Evolutionary conservation across 164 flowering plant genomes (phyloP).

Genomic region (Chimonanthus praecox): DNA sequence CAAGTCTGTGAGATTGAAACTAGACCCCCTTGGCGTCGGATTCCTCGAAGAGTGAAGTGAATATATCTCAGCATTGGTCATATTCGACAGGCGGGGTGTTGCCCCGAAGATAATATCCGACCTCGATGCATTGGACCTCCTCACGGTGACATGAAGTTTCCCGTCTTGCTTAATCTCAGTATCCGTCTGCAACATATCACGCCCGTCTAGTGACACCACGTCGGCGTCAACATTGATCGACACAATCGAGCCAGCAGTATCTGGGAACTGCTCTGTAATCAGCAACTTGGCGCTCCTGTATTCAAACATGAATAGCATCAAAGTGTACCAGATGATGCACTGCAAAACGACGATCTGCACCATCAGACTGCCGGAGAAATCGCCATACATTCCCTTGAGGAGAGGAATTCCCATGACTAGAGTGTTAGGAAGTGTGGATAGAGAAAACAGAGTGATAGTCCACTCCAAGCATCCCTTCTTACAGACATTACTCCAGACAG

Average conservation of each 20-base stretch:
- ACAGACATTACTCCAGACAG: slow-evolving; percentile 52
- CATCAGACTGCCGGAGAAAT: slow-evolving; percentile 55
- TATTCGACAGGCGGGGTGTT: slow-evolving; percentile 78
- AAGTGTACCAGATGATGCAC: slow-evolving; percentile 87
- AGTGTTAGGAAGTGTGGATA: slow-evolving; percentile 84
- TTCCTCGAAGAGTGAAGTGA: slow-evolving; percentile 76
- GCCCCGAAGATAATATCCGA: slow-evolving; percentile 64
- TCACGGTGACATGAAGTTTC: slow-evolving; percentile 74
- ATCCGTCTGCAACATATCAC: slow-evolving; percentile 69
- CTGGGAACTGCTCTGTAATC: slow-evolving; percentile 86
- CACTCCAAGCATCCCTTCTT: slow-evolving; percentile 67
- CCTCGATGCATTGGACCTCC: slow-evolving; percentile 68
- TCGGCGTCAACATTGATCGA: slow-evolving; percentile 80
- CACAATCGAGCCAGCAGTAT: slow-evolving; percentile 73
- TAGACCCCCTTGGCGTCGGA: slow-evolving; percentile 83
- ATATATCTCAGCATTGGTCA: slow-evolving; percentile 90
- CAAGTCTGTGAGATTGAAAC: slow-evolving; percentile 77
- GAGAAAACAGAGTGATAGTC: slow-evolving; percentile 82
- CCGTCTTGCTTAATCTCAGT: slow-evolving; percentile 87
- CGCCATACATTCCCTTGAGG: slow-evolving; percentile 83
- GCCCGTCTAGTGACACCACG: slow-evolving; percentile 70
- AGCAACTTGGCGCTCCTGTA: slow-evolving; percentile 73
- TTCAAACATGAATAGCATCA: slow-evolving; percentile 86
- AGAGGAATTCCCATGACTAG: slow-evolving; percentile 94
- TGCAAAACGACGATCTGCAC: slow-evolving; percentile 86